Percentiles rank a stretch among this genome's conserved stretches.
These are phyloP conservation scores for Phytophthora litchii DNA, from an alignment of 352 stramenopile species.

Conservation along the genomic window DNA sequence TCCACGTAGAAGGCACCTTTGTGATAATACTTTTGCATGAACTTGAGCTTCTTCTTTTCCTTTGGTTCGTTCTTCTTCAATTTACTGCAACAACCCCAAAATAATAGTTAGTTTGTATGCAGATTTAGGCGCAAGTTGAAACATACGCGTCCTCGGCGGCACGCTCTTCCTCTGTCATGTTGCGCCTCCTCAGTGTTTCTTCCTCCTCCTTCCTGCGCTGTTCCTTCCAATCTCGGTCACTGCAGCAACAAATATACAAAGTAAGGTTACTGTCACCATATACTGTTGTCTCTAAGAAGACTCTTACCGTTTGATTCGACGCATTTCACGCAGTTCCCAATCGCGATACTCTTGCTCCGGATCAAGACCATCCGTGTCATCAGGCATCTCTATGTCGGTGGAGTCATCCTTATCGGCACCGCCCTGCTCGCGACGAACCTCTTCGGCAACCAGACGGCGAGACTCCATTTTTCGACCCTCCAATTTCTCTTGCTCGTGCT, in stretches of 20 bases:
- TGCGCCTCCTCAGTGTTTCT: conserved; percentile 89
- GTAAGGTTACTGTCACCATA: conserved; percentile 12
- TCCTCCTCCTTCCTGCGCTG: conserved; percentile 79
- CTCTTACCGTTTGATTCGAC: conserved; percentile 88
- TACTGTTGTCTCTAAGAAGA: background rate
- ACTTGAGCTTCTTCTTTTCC: conserved; percentile 91
- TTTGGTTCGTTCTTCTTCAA: conserved; percentile 83
- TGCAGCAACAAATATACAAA: conserved; percentile 24
- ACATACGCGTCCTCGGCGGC: conserved; percentile 90
- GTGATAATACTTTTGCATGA: conserved; percentile 99
- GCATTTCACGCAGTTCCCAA: conserved; percentile 95
- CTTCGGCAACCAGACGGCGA: conserved; percentile 76
- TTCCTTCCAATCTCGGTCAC: conserved; percentile 86
- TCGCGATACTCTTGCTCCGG: conserved; percentile 91
- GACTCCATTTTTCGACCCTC: conserved; percentile 72
- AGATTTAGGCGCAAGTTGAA: conserved; percentile 1
- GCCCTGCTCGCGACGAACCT: conserved; percentile 72
- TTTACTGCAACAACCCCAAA: conserved; percentile 48
- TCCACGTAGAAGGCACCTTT: conserved; percentile 98
- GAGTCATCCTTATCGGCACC: conserved; percentile 40
- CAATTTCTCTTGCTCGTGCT: conserved; percentile 64
- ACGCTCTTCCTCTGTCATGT: conserved; percentile 97
- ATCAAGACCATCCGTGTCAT: conserved; percentile 90
- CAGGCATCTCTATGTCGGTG: conserved; percentile 89
- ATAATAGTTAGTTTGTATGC: conserved; percentile 1